A percentile compares a stretch with the other conserved stretches of the same genome.
Evolutionary conservation across 2,329 filamentous ascomycete species (phyloP).

Genomic region (Neofusicoccum sp.): DNA sequence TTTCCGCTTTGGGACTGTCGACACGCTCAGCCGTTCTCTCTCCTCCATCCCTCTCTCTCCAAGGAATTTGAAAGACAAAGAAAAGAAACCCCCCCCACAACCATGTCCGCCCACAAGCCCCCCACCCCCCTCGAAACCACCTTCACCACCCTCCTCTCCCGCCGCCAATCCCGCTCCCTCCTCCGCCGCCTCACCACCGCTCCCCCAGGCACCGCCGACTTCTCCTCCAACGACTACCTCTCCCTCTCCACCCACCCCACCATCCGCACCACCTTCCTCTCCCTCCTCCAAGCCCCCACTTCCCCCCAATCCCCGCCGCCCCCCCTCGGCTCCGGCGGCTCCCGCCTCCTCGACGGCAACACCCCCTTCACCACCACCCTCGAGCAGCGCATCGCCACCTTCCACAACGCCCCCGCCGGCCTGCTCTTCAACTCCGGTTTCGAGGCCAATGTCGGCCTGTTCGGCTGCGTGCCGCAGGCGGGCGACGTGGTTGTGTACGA

Average conservation of each 20-base stretch:
- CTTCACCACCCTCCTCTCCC: constrained; percentile 38
- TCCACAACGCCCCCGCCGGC: constrained; percentile 61
- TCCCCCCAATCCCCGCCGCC: not conserved
- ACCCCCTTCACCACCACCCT: constrained; percentile 61
- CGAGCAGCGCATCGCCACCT: constrained; percentile 60
- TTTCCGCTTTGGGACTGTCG: not conserved
- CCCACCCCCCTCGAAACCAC: constrained; percentile 28
- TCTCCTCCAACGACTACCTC: constrained; percentile 69
- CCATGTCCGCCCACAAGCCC: not conserved
- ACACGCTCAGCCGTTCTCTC: not conserved
- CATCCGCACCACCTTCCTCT: constrained; percentile 53
- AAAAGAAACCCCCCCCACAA: not conserved
- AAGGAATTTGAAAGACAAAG: not conserved
- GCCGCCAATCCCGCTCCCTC: constrained; percentile 41
- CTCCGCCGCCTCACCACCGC: constrained; percentile 36
- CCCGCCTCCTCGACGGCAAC: constrained; percentile 67
- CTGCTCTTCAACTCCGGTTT: constrained; percentile 63
- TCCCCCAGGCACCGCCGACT: constrained; percentile 51
- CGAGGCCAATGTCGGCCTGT: constrained; percentile 53
- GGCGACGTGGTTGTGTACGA: constrained; percentile 67
- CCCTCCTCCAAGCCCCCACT: constrained; percentile 42
- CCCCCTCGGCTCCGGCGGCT: constrained; percentile 60
- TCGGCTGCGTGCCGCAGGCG: constrained; percentile 50
- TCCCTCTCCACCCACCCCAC: constrained; percentile 55
- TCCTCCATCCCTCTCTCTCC: not conserved